Evolutionary conservation across 345 rosid species (phyloP).

Genomic region (Schrenkiella parvula): DNA sequence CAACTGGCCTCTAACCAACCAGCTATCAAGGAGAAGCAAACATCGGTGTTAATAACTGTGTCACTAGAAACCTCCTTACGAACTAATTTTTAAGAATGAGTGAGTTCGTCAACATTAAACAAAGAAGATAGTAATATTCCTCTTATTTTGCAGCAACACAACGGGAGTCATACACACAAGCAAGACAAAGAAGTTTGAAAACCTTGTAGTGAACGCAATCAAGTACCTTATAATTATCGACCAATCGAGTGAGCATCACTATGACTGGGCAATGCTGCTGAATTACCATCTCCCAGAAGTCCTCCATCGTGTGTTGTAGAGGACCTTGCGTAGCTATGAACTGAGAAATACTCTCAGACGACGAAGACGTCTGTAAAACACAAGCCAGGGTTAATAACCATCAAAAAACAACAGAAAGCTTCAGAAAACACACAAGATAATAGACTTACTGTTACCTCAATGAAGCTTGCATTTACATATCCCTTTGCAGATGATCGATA

Average conservation of each 20-base stretch:
- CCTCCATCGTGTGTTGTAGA: slow-evolving; percentile 64
- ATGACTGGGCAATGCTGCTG: slow-evolving; percentile 72
- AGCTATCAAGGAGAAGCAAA: neutral
- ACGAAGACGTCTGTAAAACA: slow-evolving; percentile 56
- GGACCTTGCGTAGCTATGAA: slow-evolving; percentile 98
- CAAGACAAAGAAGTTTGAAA: neutral
- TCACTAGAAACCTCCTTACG: neutral
- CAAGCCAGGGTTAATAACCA: neutral
- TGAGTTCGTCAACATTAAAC: neutral
- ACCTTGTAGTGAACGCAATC: neutral
- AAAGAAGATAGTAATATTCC: neutral
- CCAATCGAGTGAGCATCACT: slow-evolving; percentile 87
- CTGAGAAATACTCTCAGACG: slow-evolving; percentile 50
- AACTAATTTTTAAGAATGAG: neutral
- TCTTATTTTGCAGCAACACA: neutral
- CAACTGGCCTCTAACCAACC: neutral
- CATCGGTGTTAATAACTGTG: neutral
- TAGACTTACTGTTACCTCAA: slow-evolving; percentile 41
- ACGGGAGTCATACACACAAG: slow-evolving; percentile 3
- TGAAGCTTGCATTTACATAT: slow-evolving; percentile 82
- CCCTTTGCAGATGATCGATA: slow-evolving; percentile 58
- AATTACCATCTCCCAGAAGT: slow-evolving; percentile 93
- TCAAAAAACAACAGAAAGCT: neutral
- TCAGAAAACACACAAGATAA: neutral
- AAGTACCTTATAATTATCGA: slow-evolving; percentile 61